A percentile compares a stretch with the other conserved stretches of the same genome.
These are phyloP conservation scores for Rhizophagus sp. DNA, from an alignment of 192 early-diverging fungal genomes.

Conservation along the genomic window DNA sequence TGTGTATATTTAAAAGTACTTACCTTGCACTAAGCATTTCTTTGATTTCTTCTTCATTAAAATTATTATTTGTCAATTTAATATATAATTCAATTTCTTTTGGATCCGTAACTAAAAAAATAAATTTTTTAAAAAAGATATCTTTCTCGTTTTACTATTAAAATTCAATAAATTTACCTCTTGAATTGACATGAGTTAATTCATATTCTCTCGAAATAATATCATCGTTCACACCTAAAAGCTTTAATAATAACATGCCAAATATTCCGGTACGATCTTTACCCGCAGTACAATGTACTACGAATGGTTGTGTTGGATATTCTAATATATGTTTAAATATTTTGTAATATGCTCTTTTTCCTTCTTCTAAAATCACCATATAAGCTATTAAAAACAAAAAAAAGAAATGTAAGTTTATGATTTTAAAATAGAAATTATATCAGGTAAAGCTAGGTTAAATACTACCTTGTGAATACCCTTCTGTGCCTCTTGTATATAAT, in stretches of 20 bases:
- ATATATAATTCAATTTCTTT: background rate
- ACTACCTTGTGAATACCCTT: slow-evolving; percentile 44
- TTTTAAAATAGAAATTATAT: background rate
- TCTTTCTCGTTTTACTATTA: background rate
- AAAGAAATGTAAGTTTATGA: no score
- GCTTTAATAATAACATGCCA: slow-evolving; percentile 56
- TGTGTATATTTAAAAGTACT: background rate
- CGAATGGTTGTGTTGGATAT: slow-evolving; percentile 37
- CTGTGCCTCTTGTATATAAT: slow-evolving; percentile 44
- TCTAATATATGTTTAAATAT: slow-evolving; percentile 3
- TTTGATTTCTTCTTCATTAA: background rate
- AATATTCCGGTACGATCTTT: slow-evolving; percentile 71
- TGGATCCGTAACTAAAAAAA: background rate
- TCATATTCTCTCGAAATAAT: slow-evolving; percentile 68
- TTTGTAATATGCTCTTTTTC: background rate
- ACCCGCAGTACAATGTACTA: slow-evolving; percentile 73
- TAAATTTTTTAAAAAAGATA: background rate
- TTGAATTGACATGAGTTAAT: slow-evolving; percentile 34
- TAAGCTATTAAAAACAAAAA: background rate
- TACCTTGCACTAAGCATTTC: background rate
- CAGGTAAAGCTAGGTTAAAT: background rate
- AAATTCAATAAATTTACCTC: background rate
- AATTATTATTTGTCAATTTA: background rate
- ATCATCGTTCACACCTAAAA: slow-evolving; percentile 68
- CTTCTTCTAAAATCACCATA: background rate